Evolutionary conservation across 2,329 filamentous ascomycete species (phyloP).

Genomic region (Cladosporium sp.): DNA sequence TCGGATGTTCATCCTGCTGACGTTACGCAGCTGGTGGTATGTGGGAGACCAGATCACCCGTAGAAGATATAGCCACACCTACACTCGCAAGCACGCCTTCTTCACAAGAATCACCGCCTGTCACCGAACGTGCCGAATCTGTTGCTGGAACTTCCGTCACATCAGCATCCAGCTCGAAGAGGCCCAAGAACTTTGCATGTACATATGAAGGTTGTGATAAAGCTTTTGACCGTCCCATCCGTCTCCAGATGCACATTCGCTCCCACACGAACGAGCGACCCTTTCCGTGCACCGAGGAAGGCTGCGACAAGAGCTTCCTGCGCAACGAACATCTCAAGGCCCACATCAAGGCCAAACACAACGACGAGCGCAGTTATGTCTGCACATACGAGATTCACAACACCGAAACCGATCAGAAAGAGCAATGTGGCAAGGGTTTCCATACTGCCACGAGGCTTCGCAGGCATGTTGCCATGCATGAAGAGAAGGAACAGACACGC

Average conservation of each 20-base stretch:
- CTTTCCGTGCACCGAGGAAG: slow-evolving; percentile 64
- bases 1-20: background rate
- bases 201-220: slow-evolving; percentile 70
- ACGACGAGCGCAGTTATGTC: slow-evolving; percentile 61
- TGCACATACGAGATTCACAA: slow-evolving; percentile 52
- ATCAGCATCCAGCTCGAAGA: slow-evolving; percentile 31
- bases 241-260: slow-evolving; percentile 72
- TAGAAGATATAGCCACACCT: background rate
- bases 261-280: slow-evolving; percentile 83
- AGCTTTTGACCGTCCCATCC: slow-evolving; percentile 80
- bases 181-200: slow-evolving; percentile 73
- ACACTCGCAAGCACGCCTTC: background rate
- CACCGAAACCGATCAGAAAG: slow-evolving; percentile 22
- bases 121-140: slow-evolving; percentile 13
- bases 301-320: slow-evolving; percentile 77
- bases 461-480: slow-evolving; percentile 72
- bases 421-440: slow-evolving; percentile 74
- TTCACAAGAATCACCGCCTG: slow-evolving; percentile 3
- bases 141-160: slow-evolving; percentile 24
- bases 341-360: slow-evolving; percentile 79
- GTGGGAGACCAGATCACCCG: slow-evolving; percentile 7
- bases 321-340: slow-evolving; percentile 81
- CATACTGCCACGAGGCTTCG: slow-evolving; percentile 72
- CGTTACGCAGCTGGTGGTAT: background rate
- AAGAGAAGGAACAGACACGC: slow-evolving; percentile 57